Evolutionary conservation across 2,329 filamentous ascomycete species (phyloP), one percentile per base, ranked within the genome.

Genomic region (Chaetomiaceae sp.): DNA sequence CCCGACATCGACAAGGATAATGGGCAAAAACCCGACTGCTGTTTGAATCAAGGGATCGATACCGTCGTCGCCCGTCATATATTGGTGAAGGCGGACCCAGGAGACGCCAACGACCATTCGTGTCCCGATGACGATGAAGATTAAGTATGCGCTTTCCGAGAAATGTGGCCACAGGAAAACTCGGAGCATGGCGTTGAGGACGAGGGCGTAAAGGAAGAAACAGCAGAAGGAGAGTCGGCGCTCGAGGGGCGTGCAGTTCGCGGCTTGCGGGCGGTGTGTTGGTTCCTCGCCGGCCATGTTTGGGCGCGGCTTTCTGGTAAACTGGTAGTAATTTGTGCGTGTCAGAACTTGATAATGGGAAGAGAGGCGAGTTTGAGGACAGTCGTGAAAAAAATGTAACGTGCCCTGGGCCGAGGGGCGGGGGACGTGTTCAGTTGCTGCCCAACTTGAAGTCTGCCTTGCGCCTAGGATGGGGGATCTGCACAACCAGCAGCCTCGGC

Each of bases 41-140:
- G 47, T 42, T 23, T 34, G 37, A 34, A 49, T 12, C 27, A 49
- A 9, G 12, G 37, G 36, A 49, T 42, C 37, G 9, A 42, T 23
- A 3, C 14, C 2, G 15, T 42, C 4, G 17, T 49, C 47, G 37
- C 47, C 36, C 19, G 47, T 49, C 37, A 49, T 23, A 9, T 17
- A 29, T 9, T 42, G 27, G 47, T 49, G 17, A 40, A 49, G 37
- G 27, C 47, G 47, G 27, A 49, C 8, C 47, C 47, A 49, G 19
- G 47, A 49, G 47, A 49, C 37, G 3, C 47, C 47, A 27, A 49
- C 37, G 29, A 34, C 19, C 3, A 31, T 33, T 37, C 47, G 36
- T 14, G 47, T 42, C 27, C 47, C 47, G 27, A 49, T 11, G 47
- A 49, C 47, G 47, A 49, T 27, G 7, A 40, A 42, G 11, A 49